These are phyloP conservation scores for Rhizoclosmatium sp. DNA, from an alignment of 192 early-diverging fungal species.

Conservation along the genomic window DNA sequence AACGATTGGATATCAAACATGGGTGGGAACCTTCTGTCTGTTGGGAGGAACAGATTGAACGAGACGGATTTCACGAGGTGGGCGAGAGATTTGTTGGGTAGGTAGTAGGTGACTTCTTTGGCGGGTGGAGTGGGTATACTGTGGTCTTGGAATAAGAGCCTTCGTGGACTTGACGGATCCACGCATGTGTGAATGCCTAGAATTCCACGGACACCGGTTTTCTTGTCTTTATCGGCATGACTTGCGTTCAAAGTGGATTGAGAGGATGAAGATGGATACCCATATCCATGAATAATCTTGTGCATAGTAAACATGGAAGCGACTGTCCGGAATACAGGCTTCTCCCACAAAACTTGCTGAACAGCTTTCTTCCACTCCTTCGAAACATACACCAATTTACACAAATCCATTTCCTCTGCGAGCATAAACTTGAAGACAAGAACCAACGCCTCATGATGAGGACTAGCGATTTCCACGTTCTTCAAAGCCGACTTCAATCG, in stretches of 20 bases:
- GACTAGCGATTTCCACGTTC: neutral
- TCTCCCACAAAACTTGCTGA: neutral
- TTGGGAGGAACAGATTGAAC: conserved; percentile 18
- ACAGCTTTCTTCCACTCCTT: conserved; percentile 8
- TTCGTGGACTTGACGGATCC: conserved; percentile 19
- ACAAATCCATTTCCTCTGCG: neutral
- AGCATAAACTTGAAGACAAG: neutral
- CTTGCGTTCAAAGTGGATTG: neutral
- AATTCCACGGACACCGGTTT: neutral
- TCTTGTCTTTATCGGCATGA: neutral
- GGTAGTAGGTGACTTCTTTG: neutral
- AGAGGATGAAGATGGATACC: neutral
- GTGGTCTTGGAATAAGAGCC: neutral
- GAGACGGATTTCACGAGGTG: conserved; percentile 8
- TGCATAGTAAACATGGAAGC: conserved; percentile 21
- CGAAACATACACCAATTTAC: neutral
- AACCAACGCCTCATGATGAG: neutral
- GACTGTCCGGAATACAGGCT: neutral
- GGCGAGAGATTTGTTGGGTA: neutral
- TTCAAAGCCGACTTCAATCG: neutral
- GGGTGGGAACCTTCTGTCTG: neutral
- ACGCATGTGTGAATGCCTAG: neutral
- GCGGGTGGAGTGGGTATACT: neutral
- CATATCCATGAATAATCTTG: neutral
- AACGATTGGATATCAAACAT: conserved; percentile 30